Evolutionary conservation across 2,329 filamentous ascomycete genomes (phyloP).

Genomic region (Claviceps paspali): DNA sequence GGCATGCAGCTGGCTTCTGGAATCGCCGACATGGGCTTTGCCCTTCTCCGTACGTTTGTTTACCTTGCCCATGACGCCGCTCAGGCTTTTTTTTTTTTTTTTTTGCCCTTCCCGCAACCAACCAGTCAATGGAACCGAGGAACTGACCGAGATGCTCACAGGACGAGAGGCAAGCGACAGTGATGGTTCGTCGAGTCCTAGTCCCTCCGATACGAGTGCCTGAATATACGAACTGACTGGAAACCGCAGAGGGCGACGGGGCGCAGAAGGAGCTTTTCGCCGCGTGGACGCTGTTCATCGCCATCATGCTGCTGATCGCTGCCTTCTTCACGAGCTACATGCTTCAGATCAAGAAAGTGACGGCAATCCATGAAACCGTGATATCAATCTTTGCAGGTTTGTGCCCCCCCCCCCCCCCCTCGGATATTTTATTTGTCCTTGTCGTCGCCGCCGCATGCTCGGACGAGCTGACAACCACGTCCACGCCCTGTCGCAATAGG

Average conservation of each 20-base stretch:
- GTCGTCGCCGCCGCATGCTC: not conserved
- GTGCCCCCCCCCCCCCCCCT: not conserved
- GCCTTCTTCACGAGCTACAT: slow-evolving; percentile 96
- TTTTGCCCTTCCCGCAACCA: not conserved
- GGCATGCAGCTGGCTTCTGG: slow-evolving; percentile 12
- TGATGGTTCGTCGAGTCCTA: slow-evolving; percentile 16
- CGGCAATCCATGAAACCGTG: slow-evolving; percentile 94
- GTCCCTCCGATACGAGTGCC: no score
- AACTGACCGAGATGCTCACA: slow-evolving; percentile 2
- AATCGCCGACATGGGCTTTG: slow-evolving; percentile 16
- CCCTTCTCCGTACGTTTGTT: slow-evolving; percentile 16
- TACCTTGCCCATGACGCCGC: not conserved
- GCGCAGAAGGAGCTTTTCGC: slow-evolving; percentile 87
- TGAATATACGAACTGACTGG: no score
- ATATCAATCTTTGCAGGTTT: slow-evolving; percentile 91
- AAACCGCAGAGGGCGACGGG: slow-evolving; percentile 50
- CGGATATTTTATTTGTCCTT: no score
- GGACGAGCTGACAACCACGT: not conserved
- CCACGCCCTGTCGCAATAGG: slow-evolving; percentile 33
- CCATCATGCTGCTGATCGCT: slow-evolving; percentile 83
- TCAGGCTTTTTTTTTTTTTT: not conserved
- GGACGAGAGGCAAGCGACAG: slow-evolving; percentile 16
- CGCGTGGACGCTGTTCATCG: slow-evolving; percentile 94
- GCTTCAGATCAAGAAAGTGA: slow-evolving; percentile 90
- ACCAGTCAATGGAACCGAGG: not conserved